A percentile compares a stretch with the other conserved stretches of the same genome.
Evolutionary conservation across 768 basidiomycete species (phyloP).

Genomic region (Pleurotus salmoneostramineus): DNA sequence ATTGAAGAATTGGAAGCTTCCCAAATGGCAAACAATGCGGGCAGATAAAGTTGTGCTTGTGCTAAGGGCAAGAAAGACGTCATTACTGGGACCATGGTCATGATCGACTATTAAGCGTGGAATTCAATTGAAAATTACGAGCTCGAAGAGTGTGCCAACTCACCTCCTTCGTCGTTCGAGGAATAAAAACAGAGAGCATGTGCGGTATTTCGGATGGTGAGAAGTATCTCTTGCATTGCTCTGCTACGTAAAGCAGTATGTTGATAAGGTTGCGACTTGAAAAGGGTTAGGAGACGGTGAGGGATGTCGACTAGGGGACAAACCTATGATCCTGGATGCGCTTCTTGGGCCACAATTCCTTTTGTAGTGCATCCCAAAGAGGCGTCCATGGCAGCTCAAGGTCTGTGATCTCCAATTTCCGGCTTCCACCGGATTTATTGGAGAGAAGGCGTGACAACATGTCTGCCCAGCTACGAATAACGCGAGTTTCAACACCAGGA

Average conservation of each 20-base stretch:
- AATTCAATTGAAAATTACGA: background rate
- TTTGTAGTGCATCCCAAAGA: constrained; percentile 71
- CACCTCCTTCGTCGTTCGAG: constrained; percentile 69
- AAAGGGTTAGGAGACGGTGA: constrained; percentile 8
- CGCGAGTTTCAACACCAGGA: constrained; percentile 71
- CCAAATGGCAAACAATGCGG: constrained; percentile 71
- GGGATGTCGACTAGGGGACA: constrained; percentile 16
- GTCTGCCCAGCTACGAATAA: constrained; percentile 73
- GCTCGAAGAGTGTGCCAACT: constrained; percentile 15
- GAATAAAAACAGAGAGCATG: constrained; percentile 72
- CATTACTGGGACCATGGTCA: constrained; percentile 72
- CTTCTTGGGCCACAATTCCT: constrained; percentile 72
- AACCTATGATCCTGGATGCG: constrained; percentile 58
- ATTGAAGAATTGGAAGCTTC: constrained; percentile 73
- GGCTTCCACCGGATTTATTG: constrained; percentile 58
- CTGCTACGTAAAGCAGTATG: constrained; percentile 70
- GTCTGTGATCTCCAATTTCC: constrained; percentile 65
- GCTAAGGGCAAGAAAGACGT: constrained; percentile 75
- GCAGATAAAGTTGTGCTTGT: constrained; percentile 64
- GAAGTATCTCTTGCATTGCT: constrained; percentile 70
- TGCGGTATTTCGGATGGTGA: constrained; percentile 56
- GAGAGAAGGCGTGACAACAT: constrained; percentile 71
- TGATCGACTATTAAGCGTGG: constrained; percentile 41
- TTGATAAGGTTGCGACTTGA: constrained; percentile 62
- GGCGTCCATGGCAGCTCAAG: constrained; percentile 71